Base-by-base conservation (phyloP, 495 filamentous ascomycete genomes). In the Talaromyces stipitatus region DNA sequence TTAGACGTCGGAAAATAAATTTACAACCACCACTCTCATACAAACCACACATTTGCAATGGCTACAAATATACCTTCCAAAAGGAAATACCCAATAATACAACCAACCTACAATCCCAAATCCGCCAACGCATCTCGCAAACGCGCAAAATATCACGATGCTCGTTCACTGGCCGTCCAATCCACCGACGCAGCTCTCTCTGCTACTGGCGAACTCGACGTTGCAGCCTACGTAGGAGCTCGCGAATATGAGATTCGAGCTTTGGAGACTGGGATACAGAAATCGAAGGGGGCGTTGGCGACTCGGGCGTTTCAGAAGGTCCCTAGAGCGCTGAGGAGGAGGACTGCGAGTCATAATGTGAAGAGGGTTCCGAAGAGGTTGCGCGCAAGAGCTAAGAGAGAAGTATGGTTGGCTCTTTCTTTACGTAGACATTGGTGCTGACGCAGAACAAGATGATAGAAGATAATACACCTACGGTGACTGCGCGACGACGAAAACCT, bases 291-390 rank as follows among this genome's bases (percentile, higher is more conserved):
- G 43, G 77, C 77, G 8, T 74, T 86, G 58, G 83, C 82, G 3
- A 85, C 78, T 41, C 78, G 94, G 54, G 91, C 91, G 10, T 97
- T 97, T 64, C 94, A 98, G 69, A 78, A 86, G 56, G 88, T 98
- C 12, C 94, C 94, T 0, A 82, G 89, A 58, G 82, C 86, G 47
- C 72, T 98, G 81, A 76, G 94, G 48, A 77, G 94, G 55, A 79
- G 94, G 60, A 95, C 94, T 0, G 94, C 91, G 20, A 95, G 90
- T 68, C 94, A 98, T 69, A 96, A 97, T 82, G 86, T 88, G 43
- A 95, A 95, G 71, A 81, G 85, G 53, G 86, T 98, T n/a, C 94
- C 94, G 24, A 88, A 83, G 63, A 75, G 88, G 60, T 72, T 98
- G 61, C 80, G 85, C 57, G 73, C 65, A 24, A 77, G 88, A 63